Conservation (phyloP, 2,329 filamentous ascomycete genomes). For the Fusarium veterinarium region DNA sequence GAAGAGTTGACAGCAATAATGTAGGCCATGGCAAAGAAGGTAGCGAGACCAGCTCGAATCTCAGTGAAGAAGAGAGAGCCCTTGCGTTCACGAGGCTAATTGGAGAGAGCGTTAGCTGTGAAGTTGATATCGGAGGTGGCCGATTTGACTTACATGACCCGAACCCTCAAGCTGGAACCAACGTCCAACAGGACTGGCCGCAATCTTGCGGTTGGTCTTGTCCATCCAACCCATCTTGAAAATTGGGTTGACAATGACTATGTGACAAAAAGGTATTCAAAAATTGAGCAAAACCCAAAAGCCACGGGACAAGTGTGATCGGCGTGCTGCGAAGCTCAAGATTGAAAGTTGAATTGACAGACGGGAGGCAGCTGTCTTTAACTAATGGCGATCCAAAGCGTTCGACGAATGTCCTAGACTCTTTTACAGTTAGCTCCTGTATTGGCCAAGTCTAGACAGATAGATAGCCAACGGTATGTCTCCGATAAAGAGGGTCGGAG, state of each 20-base stretch:
- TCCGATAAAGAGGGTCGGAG: constrained; percentile 33
- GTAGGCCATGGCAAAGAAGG: constrained; percentile 75
- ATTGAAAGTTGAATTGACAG: constrained; percentile 1
- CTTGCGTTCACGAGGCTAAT: constrained; percentile 75
- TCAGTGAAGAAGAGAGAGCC: constrained; percentile 85
- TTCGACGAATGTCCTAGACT: constrained; percentile 16
- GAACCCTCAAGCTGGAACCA: constrained; percentile 86
- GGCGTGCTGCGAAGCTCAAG: constrained; percentile 4
- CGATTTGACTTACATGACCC: constrained; percentile 74
- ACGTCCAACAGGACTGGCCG: constrained; percentile 72
- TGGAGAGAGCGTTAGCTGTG: not conserved
- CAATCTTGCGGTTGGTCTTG: constrained; percentile 67
- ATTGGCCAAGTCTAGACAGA: constrained; percentile 4
- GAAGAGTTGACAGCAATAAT: constrained; percentile 66
- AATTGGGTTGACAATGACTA: not conserved
- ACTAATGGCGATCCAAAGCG: constrained; percentile 2
- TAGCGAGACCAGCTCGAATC: constrained; percentile 83
- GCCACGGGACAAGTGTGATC: not conserved
- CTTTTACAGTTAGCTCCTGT: constrained; percentile 27
- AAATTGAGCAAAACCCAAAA: constrained; percentile 15
- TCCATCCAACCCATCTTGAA: constrained; percentile 61
- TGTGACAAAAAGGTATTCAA: constrained; percentile 9
- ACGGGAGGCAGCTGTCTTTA: constrained; percentile 27
- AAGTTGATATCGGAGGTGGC: not conserved
- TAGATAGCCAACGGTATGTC: constrained; percentile 27